Percentiles rank a stretch among this genome's conserved stretches.
Evolutionary conservation across 2,329 filamentous ascomycete genomes (phyloP).

Genomic region (Sporothrix luriei): DNA sequence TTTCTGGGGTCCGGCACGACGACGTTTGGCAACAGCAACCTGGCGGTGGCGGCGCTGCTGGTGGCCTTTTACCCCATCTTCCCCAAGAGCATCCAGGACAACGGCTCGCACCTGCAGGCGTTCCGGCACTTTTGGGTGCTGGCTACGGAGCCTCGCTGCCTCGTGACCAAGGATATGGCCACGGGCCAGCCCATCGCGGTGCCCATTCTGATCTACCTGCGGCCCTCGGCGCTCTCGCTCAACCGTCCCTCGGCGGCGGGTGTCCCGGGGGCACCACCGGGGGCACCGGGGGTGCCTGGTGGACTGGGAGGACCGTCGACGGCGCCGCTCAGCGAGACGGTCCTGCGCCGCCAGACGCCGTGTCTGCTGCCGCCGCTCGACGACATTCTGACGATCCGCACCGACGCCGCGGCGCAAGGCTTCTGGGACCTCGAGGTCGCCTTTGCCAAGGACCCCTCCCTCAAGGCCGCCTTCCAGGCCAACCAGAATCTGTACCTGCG

Average conservation of each 20-base stretch:
- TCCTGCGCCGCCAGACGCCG: slow-evolving; percentile 54
- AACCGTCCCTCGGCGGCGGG: slow-evolving; percentile 42
- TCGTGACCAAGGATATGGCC: slow-evolving; percentile 84
- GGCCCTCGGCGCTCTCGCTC: slow-evolving; percentile 35
- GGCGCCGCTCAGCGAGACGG: slow-evolving; percentile 42
- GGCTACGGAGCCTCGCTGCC: slow-evolving; percentile 83
- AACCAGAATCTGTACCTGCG: slow-evolving; percentile 76
- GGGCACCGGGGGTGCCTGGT: too few species aligned
- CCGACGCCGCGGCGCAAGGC: slow-evolving; percentile 61
- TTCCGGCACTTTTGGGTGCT: slow-evolving; percentile 98
- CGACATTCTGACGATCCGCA: slow-evolving; percentile 61
- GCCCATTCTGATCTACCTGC: slow-evolving; percentile 67
- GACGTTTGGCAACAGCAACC: slow-evolving; percentile 85
- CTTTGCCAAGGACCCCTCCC: slow-evolving; percentile 64
- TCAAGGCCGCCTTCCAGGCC: slow-evolving; percentile 65
- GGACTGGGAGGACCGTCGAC: slow-evolving; percentile 44
- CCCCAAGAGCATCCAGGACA: slow-evolving; percentile 86
- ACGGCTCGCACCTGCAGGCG: slow-evolving; percentile 90
- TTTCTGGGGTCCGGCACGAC: slow-evolving; percentile 92
- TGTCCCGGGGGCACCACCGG: too few species aligned
- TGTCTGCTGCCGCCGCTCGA: slow-evolving; percentile 67
- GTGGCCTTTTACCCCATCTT: slow-evolving; percentile 94
- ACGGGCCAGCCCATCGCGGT: slow-evolving; percentile 78
- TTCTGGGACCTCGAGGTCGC: slow-evolving; percentile 85
- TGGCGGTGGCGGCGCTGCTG: slow-evolving; percentile 82